These are phyloP conservation scores for Beta corolliflora DNA, from an alignment of 179 eudicot species.

Conservation along the genomic window DNA sequence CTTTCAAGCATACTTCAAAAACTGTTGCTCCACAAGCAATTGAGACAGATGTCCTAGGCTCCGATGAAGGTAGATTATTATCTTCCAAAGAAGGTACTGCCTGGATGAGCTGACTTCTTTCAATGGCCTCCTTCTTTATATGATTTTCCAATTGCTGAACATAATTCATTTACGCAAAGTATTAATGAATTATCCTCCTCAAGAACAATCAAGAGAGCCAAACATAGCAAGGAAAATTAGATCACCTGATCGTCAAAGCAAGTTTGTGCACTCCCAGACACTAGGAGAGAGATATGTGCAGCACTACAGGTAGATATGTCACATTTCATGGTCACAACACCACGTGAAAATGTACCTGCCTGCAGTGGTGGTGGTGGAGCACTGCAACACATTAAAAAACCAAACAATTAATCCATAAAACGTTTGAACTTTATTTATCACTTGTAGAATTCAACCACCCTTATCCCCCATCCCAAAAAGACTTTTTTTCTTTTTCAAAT, in stretches of 20 bases:
- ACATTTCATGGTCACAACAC: slow-evolving; percentile 96
- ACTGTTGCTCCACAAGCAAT: slow-evolving; percentile 89
- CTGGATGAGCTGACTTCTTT: slow-evolving; percentile 73
- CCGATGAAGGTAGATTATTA: slow-evolving; percentile 47
- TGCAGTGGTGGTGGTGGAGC: slow-evolving; percentile 99
- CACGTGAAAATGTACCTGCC: slow-evolving; percentile 96
- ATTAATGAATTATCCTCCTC: slow-evolving; percentile 17
- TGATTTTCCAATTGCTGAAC: slow-evolving; percentile 82
- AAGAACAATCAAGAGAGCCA: not conserved
- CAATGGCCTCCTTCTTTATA: slow-evolving; percentile 87
- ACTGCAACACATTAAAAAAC: slow-evolving; percentile 46
- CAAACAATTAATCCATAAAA: slow-evolving; percentile 12
- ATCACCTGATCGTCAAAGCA: slow-evolving; percentile 96
- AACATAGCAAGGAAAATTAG: not conserved
- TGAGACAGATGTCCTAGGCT: slow-evolving; percentile 84
- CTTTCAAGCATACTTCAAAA: slow-evolving; percentile 88
- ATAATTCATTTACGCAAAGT: slow-evolving; percentile 13
- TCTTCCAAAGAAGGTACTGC: slow-evolving; percentile 53
- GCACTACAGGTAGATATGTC: slow-evolving; percentile 86
- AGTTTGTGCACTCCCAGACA: slow-evolving; percentile 95
- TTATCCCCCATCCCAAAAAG: not conserved
- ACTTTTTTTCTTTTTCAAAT: not conserved
- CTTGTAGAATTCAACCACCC: slow-evolving; percentile 2
- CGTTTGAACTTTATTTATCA: not conserved
- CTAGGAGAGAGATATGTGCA: slow-evolving; percentile 87